phyloP scores from a whole-genome alignment of 2,329 filamentous ascomycete species.

The Chrysoporthe austroafricana region DNA sequence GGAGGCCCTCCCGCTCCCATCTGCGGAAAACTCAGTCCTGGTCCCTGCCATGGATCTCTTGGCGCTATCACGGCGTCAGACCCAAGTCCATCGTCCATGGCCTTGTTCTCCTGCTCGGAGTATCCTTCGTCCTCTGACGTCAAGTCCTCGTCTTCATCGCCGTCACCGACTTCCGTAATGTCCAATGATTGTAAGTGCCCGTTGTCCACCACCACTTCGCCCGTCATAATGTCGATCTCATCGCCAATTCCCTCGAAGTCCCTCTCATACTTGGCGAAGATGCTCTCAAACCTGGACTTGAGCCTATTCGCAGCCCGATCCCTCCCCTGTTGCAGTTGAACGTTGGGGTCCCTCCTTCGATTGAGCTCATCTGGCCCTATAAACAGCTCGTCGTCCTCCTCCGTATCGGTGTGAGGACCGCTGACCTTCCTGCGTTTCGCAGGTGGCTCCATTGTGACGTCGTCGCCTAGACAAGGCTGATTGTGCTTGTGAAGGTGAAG shows the following conservation, averaged over 20 bases:
- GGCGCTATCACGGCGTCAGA: too few relatives aligned
- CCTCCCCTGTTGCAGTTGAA: conserved; percentile 64
- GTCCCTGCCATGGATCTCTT: background rate
- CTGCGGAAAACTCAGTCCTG: background rate
- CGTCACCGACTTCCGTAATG: conserved; percentile 31
- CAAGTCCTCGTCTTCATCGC: conserved; percentile 35
- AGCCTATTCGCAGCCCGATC: conserved; percentile 71
- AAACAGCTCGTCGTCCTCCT: conserved; percentile 50
- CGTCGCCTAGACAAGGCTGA: background rate
- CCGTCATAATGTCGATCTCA: conserved; percentile 84
- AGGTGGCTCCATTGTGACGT: conserved; percentile 57
- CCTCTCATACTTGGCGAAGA: conserved; percentile 85
- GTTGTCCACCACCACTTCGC: conserved; percentile 85
- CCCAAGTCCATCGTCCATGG: background rate
- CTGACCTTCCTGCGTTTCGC: conserved; percentile 64
- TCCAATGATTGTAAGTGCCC: conserved; percentile 71
- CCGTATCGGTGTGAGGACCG: conserved; percentile 43
- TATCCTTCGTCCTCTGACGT: background rate
- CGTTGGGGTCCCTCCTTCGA: conserved; percentile 54
- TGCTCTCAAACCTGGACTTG: conserved; percentile 83
- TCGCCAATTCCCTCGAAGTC: conserved; percentile 86
- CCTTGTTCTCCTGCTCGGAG: conserved; percentile 14
- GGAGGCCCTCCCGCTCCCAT: conserved; percentile 19
- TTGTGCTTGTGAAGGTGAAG: background rate
- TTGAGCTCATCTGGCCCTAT: conserved; percentile 52